phyloP scores from a whole-genome alignment of 2,329 filamentous ascomycete genomes.

The Raffaelea albimanens region DNA sequence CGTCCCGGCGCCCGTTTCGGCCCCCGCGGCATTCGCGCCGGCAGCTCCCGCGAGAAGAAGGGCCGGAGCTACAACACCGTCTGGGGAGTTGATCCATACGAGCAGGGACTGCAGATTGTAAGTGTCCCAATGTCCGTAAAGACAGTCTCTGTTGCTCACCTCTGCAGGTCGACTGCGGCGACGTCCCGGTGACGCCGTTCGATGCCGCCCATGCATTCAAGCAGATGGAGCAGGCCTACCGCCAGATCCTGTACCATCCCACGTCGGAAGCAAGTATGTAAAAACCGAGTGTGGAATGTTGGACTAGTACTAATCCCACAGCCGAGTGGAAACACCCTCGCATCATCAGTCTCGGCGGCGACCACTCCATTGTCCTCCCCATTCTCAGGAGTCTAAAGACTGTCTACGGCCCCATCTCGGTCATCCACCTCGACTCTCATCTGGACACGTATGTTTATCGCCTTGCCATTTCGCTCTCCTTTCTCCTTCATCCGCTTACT shows the following conservation, averaged over 20 bases:
- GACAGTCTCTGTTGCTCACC: neutral
- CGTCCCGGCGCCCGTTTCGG: conserved; percentile 12
- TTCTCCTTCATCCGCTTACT: neutral
- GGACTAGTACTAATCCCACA: neutral
- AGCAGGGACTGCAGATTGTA: conserved; percentile 6
- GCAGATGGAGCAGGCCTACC: conserved; percentile 14
- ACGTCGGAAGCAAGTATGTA: conserved; percentile 5
- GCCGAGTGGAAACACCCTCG: conserved; percentile 9
- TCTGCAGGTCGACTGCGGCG: conserved; percentile 13
- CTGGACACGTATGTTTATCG: conserved; percentile 11
- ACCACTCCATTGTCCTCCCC: conserved; percentile 21
- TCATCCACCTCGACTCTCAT: conserved; percentile 23
- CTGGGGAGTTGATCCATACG: conserved; percentile 10
- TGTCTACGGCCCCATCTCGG: conserved; percentile 19
- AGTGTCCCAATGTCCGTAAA: neutral
- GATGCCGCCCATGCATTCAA: conserved; percentile 14
- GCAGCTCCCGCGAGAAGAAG: conserved; percentile 11
- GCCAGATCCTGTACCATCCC: conserved; percentile 6
- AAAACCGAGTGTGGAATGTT: neutral
- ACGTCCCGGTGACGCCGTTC: conserved; percentile 14
- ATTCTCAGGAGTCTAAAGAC: conserved; percentile 18
- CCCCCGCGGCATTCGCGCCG: conserved; percentile 10
- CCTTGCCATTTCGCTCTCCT: neutral
- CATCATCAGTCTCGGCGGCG: conserved; percentile 17
- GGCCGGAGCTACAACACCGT: conserved; percentile 12